Base-by-base conservation (phyloP, 2,329 filamentous ascomycete genomes). In the Colletotrichum musae region DNA sequence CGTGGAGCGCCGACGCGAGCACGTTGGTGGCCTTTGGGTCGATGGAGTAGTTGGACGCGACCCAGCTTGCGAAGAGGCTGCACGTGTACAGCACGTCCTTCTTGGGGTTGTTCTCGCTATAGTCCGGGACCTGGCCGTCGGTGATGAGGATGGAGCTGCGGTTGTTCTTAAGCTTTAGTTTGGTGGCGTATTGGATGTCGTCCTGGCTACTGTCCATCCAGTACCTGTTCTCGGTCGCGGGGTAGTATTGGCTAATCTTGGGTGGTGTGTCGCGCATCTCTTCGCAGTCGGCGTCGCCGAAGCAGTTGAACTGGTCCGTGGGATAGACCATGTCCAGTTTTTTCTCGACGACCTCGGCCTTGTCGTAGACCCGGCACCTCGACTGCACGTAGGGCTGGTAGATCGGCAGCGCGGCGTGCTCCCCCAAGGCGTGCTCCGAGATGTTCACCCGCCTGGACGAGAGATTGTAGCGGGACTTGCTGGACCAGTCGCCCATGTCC, bases 321-420 rank as follows among this genome's bases (percentile, higher is more conserved):
- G 61, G 61, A n/a, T 57, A 64, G 26, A 16, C 0, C n/a, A 58
- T 28, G 21, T 16, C 4, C 18, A 26, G 13, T 6, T 39, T 16
- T 21, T 9, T 10, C 15, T 18, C 0, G 24, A 10, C 18, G n/a
- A 39, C 3, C 13, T 3, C 15, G 13, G 3, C 21, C 18, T 64
- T 32, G 2, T 50, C 5, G 61, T 64, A 64, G 16, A 64, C 43
- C 12, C 7, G 39, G 24, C 61, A 64, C 4, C 26, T 52, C 2
- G 52, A 50, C 28, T 64, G 52, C 2, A 64, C 52, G 15, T 58
- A 50, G 6, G 61, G 52, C 54, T 58, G 61, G n/a, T 53, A 47
- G 9, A 62, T 62, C 3, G 59, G 7, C 2, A 10, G 21, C 32
- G 52, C 58, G 4, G 18, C 4, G 12, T 12, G 15, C 3, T 18